A percentile compares a stretch with the other conserved stretches of the same genome.
Conservation (phyloP, 2,329 filamentous ascomycete species). For the Pseudocercospora macadamiae region DNA sequence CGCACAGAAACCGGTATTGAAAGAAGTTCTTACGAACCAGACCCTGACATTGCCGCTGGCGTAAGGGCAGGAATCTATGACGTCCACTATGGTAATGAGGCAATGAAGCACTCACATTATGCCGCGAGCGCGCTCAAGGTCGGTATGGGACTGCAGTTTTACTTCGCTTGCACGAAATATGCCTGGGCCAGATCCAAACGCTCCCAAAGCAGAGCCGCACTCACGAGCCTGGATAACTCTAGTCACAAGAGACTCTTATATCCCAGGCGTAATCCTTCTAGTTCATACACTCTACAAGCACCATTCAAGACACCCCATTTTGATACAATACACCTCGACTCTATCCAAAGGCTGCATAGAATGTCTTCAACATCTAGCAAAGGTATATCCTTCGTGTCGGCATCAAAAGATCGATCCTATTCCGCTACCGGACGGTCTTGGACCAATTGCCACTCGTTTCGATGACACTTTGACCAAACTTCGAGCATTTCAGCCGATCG, state of each 20-base stretch:
- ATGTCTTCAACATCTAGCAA: conserved; percentile 47
- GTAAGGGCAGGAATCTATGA: too few relatives aligned
- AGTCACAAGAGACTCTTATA: conserved; percentile 54
- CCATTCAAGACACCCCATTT: conserved; percentile 50
- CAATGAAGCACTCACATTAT: too few relatives aligned
- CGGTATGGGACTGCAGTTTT: too few relatives aligned
- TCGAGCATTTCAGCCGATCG: conserved; percentile 52
- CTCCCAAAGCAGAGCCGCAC: conserved; percentile 11
- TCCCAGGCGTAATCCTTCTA: conserved; percentile 56
- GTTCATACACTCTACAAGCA: conserved; percentile 53
- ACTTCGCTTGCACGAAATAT: neutral
- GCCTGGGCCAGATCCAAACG: conserved; percentile 15
- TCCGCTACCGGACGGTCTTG: conserved; percentile 14
- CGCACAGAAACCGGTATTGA: too few relatives aligned
- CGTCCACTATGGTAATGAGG: too few relatives aligned
- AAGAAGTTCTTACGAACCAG: too few relatives aligned
- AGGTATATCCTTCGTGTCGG: conserved; percentile 45
- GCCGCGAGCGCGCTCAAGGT: too few relatives aligned
- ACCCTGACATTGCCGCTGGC: too few relatives aligned
- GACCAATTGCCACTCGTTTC: conserved; percentile 54
- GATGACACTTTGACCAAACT: conserved; percentile 60
- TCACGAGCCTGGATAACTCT: conserved; percentile 42
- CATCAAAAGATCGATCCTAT: conserved; percentile 34
- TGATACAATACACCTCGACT: conserved; percentile 54
- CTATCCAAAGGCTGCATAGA: conserved; percentile 48